Base-by-base conservation (phyloP, 306 rosid genomes). In the Quercus berberidifolia region DNA sequence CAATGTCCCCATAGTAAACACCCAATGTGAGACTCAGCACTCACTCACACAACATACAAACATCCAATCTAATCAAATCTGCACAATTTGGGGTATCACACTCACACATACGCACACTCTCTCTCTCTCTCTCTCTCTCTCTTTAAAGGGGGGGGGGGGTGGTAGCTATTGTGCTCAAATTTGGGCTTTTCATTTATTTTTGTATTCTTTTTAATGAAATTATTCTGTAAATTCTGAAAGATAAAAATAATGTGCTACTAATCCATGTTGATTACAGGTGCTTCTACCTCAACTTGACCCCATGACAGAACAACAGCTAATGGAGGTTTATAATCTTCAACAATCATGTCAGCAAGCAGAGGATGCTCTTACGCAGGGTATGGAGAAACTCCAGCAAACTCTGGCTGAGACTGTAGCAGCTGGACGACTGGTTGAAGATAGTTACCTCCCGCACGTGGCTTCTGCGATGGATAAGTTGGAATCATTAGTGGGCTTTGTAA, bases 341-440 rank as follows among this genome's bases (percentile, higher is more conserved):
- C 88, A 90, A 74, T 89, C 98, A 55, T 95, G 98, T 80, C 89
- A 86, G 80, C 99, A 95, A 83, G 98, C 96, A 74, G 99, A 95
- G 87, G 99, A 95, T 71, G 99, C 99, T 20, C 91, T 95, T 68
- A 80, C 91, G 17, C 97, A 91, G 83, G 99, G 99, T 21, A 89
- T 88, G 96, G 93, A 90, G 38, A 95, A 89, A 80, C 97, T 95
- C 62, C 94, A 90, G 80, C 88, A 81, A 75, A 81, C 81, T 55
- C 86, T 95, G 52, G 88, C 89, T 21, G 90, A 87, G 5, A 72
- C 87, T 38, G 86, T 92, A 30, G 97, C 87, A 55, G 88, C 80
- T 55, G 90, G 92, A 69, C 88, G 79, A 69, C 71, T 82, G 7
- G 80, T 79, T 55, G 94, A 92, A 78, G 97, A 85, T 71, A 76